phyloP scores from a whole-genome alignment of 306 rosid genomes.

The Dryas alaskensis region DNA sequence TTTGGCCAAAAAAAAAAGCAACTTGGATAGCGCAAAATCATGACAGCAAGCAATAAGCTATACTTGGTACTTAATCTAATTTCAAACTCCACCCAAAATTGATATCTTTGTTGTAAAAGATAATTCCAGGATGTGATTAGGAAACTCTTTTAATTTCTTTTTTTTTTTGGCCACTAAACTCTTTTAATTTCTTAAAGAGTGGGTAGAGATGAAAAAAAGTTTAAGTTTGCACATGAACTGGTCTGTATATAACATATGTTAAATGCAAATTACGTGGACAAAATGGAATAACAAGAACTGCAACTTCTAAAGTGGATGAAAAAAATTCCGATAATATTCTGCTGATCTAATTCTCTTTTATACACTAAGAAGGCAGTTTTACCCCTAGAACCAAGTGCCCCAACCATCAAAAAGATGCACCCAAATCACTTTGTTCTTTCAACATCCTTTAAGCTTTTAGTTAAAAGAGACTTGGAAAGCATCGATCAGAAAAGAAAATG shows the following conservation, averaged over 20 bases:
- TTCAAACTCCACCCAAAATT: slow-evolving; percentile 10
- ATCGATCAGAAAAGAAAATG: slow-evolving; percentile 28
- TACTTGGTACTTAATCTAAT: slow-evolving; percentile 13
- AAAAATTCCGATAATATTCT: neutral
- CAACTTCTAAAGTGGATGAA: neutral
- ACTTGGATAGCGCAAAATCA: slow-evolving; percentile 5
- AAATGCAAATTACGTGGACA: neutral
- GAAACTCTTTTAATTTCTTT: too few species aligned
- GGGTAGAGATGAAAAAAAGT: too few species aligned
- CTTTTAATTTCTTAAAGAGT: too few species aligned
- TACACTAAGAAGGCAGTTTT: slow-evolving; percentile 3
- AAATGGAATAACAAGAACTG: neutral
- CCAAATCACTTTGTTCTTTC: slow-evolving; percentile 12
- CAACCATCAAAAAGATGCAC: slow-evolving; percentile 18
- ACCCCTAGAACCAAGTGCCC: slow-evolving; percentile 10
- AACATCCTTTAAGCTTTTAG: slow-evolving; percentile 25
- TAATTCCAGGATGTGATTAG: neutral
- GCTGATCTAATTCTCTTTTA: neutral
- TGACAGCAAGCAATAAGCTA: slow-evolving; percentile 21
- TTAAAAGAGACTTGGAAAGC: slow-evolving; percentile 35
- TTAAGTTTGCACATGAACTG: too few species aligned
- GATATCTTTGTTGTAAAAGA: neutral
- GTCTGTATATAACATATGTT: too few species aligned
- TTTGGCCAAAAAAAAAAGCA: neutral
- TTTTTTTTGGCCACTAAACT: too few species aligned